A percentile compares a stretch with the other conserved stretches of the same genome.
These are phyloP conservation scores for Arthrobotrys conoides DNA, from an alignment of 2,329 filamentous ascomycete species.

Conservation along the genomic window DNA sequence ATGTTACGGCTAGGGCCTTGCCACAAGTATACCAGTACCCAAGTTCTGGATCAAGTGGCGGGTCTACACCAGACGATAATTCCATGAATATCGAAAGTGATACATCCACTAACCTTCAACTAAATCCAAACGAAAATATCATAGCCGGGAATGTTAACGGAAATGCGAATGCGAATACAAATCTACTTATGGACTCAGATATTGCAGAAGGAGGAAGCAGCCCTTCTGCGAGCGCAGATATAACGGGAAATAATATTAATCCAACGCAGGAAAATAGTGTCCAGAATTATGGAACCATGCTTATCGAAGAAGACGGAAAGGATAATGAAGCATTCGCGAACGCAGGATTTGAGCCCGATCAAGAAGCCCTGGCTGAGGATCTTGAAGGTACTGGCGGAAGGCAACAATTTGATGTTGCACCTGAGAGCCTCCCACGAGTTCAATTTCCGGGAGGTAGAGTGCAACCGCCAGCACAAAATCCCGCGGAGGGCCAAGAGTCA, in stretches of 20 bases:
- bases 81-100: constrained; percentile 5
- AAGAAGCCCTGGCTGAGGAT: background rate
- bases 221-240: no score
- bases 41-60: background rate
- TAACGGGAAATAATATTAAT: no score
- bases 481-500: background rate
- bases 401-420: background rate
- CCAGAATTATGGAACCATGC: background rate
- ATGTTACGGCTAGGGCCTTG: background rate
- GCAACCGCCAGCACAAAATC: no score
- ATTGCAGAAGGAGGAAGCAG: no score
- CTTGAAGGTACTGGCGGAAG: background rate
- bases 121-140: background rate
- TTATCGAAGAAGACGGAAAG: background rate
- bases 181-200: no score
- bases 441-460: no score
- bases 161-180: background rate
- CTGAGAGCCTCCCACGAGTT: background rate
- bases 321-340: background rate
- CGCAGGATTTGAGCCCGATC: background rate
- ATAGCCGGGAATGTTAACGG: background rate
- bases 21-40: constrained; percentile 3
- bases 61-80: background rate
- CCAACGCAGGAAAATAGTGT: no score
- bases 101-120: background rate